Evolutionary conservation across 106 monocot genomes (phyloP), one percentile per base, ranked within the genome.

Genomic region (Allium sativum): DNA sequence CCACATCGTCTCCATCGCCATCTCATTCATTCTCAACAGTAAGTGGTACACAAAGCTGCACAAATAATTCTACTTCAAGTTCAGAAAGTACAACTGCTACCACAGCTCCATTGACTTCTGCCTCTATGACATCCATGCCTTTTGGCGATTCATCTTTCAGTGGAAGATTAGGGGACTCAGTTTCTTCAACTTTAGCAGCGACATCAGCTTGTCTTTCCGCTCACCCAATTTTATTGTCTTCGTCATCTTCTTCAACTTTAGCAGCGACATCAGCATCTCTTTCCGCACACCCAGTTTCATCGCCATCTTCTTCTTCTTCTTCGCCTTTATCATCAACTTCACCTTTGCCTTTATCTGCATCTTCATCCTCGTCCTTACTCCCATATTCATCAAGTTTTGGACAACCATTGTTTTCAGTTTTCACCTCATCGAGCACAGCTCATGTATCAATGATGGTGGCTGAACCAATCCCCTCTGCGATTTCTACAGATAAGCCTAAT

Each of bases 381-480:
- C 67, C 71, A 14, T 13, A 5, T 62, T 40, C 59, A 43, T 47
- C 74, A 46, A 7, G 44, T 8, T 74, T 58, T 70, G 77, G 61
- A 22, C 22, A 22, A 22, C 50, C 70, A 31, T 21, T 8, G 22
- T 60, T 68, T 19, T 21, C 21, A 9, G 22, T 40, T 18, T 45
- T 40, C 15, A 51, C 52, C 47, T 48, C 65, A 74, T 18, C 16
- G 44, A 52, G 16, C 58, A 57, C 58, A 18, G 41, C 63, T 19
- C 42, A 62, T 44, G 13, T 10, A 21, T 31, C 62, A 42, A n/a
- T 64, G 56, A 14, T 55, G 47, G 48, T 13, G 56, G 16, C 68
- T 61, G 71, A 61, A 14, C 47, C 45, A 59, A 59, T 56, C 61
- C 41, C 58, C 16, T 10, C 55, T 40, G 20, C 22, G 22, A 3